phyloP scores from a whole-genome alignment of 345 rosid genomes.

The Populus ilicifolia region DNA sequence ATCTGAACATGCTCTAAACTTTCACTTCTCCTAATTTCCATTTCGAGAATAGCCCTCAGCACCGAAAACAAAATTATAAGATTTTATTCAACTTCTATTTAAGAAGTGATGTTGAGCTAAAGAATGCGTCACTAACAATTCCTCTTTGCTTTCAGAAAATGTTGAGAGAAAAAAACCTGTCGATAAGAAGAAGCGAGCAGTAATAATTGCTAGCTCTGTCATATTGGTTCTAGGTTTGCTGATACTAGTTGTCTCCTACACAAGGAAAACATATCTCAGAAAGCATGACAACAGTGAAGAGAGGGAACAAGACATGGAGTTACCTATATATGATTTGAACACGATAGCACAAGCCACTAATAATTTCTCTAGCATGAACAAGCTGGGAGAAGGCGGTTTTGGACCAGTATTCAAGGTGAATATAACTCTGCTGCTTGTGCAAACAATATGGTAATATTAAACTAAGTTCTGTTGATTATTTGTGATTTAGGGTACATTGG shows the following conservation, averaged over 20 bases:
- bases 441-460: too few species aligned
- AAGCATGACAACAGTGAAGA: neutral
- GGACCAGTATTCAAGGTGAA: conserved; percentile 22
- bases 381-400: conserved; percentile 35
- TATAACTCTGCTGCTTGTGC: neutral
- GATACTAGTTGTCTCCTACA: neutral
- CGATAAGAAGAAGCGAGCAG: neutral
- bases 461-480: too few species aligned
- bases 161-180: too few species aligned
- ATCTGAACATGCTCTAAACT: too few species aligned
- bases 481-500: conserved; percentile 26
- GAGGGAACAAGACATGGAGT: neutral
- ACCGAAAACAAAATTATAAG: too few species aligned
- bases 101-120: too few species aligned
- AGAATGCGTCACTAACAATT: too few species aligned
- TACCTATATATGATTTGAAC: neutral
- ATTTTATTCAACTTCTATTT: too few species aligned
- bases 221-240: neutral
- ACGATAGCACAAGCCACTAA: conserved; percentile 4
- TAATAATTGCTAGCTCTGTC: neutral
- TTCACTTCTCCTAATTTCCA: too few species aligned
- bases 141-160: too few species aligned
- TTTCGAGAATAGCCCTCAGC: too few species aligned
- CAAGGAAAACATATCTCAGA: neutral
- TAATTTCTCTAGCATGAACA: conserved; percentile 9